Evolutionary conservation across 257 asterid species (phyloP), one percentile per base, ranked within the genome.

Genomic region (Pogostemon cablin): DNA sequence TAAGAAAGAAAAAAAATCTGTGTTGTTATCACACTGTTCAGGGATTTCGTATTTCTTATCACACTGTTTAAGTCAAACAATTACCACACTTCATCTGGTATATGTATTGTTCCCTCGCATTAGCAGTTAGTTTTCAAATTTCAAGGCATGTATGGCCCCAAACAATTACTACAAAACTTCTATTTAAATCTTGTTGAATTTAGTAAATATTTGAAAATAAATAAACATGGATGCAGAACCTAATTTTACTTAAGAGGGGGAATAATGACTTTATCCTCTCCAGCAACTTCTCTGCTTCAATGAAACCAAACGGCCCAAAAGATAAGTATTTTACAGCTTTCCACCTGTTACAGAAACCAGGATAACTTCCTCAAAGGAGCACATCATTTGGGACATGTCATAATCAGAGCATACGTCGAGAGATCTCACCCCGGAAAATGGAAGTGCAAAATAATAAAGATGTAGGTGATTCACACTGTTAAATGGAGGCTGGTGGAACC

Each of bases 401-500:
- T 42, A 32, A 57, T 34, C 63, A 61, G 17, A 15, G 17, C 34
- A 34, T 9, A 60, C 44, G 67, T 43, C 11, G 12, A 39, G 58
- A 66, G 41, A 56, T 52, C 75, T 74, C 66, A 87, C 96, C 92
- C 79, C 69, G 97, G 96, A 10, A 77, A 72, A 92, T n/a, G 98
- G 97, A 73, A 90, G 97, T 20, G 98, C 96, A 5, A 93, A 89
- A 72, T 96, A 93, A 77, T 93, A 98, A 49, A 93, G 98, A 78
- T 91, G 99, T 67, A 93, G 86, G 82, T 93, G 99, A 76, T 89
- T 47, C 74, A 91, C 92, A 50, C 99, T 93, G 71, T 91, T 91
- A 69, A 93, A 89, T 56, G 98, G 99, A 59, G 99, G 99, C 80
- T 84, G 96, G 86, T 91, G 98, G 81, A 93, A 93, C 2, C 99